Evolutionary conservation across 805 yeast species (phyloP).

Genomic region (Kodamaea kaohsiungensis): DNA sequence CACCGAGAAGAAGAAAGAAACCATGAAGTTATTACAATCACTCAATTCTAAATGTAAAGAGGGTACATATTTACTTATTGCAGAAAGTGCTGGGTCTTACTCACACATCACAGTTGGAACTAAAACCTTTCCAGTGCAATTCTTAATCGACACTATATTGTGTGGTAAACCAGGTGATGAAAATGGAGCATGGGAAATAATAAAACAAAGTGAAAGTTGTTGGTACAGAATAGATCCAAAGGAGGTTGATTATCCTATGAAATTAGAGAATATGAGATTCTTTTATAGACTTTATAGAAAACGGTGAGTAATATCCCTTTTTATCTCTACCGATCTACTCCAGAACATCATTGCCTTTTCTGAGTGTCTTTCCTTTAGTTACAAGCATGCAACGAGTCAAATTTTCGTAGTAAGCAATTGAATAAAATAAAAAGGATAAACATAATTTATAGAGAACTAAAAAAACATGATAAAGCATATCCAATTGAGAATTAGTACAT

Average conservation of each 20-base stretch:
- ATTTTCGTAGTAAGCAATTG: too few relatives aligned
- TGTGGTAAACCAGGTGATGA: slow-evolving; percentile 47
- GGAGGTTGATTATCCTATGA: slow-evolving; percentile 57
- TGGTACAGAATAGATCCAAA: slow-evolving; percentile 69
- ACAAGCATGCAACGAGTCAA: not conserved
- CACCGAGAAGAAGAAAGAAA: slow-evolving; percentile 60
- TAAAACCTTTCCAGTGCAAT: slow-evolving; percentile 80
- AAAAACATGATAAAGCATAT: too few relatives aligned
- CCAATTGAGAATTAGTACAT: too few relatives aligned
- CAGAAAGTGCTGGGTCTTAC: slow-evolving; percentile 90
- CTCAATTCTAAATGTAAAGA: slow-evolving; percentile 50
- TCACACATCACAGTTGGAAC: slow-evolving; percentile 77
- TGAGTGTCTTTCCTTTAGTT: too few relatives aligned
- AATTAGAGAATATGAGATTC: slow-evolving; percentile 85
- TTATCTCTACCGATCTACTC: too few relatives aligned
- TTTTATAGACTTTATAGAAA: slow-evolving; percentile 74
- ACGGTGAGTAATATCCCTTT: slow-evolving; percentile 16
- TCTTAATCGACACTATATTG: slow-evolving; percentile 70
- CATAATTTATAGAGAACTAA: too few relatives aligned
- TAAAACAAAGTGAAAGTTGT: slow-evolving; percentile 68
- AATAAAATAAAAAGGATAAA: too few relatives aligned
- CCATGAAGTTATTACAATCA: slow-evolving; percentile 59
- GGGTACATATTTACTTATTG: slow-evolving; percentile 64
- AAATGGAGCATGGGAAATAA: slow-evolving; percentile 63
- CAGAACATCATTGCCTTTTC: too few relatives aligned